Conservation (phyloP, 192 early-diverging fungal genomes). For the Dissophora globulifera region DNA sequence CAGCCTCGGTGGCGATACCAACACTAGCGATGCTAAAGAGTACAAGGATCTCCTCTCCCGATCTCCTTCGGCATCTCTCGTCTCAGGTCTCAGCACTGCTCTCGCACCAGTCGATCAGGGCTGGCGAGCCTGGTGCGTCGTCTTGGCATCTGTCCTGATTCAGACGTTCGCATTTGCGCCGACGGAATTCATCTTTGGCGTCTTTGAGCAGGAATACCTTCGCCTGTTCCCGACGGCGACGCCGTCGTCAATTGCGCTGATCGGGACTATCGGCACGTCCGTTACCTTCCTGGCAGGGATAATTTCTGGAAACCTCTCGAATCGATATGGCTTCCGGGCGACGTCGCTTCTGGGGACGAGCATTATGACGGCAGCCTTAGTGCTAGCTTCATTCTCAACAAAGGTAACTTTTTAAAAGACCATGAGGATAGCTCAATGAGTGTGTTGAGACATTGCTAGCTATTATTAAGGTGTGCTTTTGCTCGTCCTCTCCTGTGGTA, state of each 20-base stretch:
- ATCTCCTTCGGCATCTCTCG: too few relatives aligned
- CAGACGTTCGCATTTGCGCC: slow-evolving; percentile 46
- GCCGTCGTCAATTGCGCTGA: slow-evolving; percentile 20
- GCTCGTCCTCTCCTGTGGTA: slow-evolving; percentile 10
- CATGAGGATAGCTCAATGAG: too few relatives aligned
- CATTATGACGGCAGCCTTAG: slow-evolving; percentile 45
- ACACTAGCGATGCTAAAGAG: too few relatives aligned
- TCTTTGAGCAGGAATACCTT: slow-evolving; percentile 33
- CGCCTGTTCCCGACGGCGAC: slow-evolving; percentile 5
- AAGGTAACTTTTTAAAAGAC: too few relatives aligned
- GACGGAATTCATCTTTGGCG: slow-evolving; percentile 43
- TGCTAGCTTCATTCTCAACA: slow-evolving; percentile 58
- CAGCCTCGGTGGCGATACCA: too few relatives aligned
- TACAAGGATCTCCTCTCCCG: too few relatives aligned
- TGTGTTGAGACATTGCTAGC: too few relatives aligned
- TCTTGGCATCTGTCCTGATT: slow-evolving; percentile 25
- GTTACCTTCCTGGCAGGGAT: slow-evolving; percentile 36
- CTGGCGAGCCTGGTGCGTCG: slow-evolving; percentile 20
- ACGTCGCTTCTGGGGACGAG: slow-evolving; percentile 55
- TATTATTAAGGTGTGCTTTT: too few relatives aligned
- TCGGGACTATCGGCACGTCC: slow-evolving; percentile 31
- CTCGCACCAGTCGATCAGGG: too few relatives aligned
- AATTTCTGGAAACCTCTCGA: slow-evolving; percentile 7
- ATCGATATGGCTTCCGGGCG: slow-evolving; percentile 58
- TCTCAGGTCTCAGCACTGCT: too few relatives aligned